Conservation (phyloP, 75 land plant species). For the Chamaecyparis obtusa region DNA sequence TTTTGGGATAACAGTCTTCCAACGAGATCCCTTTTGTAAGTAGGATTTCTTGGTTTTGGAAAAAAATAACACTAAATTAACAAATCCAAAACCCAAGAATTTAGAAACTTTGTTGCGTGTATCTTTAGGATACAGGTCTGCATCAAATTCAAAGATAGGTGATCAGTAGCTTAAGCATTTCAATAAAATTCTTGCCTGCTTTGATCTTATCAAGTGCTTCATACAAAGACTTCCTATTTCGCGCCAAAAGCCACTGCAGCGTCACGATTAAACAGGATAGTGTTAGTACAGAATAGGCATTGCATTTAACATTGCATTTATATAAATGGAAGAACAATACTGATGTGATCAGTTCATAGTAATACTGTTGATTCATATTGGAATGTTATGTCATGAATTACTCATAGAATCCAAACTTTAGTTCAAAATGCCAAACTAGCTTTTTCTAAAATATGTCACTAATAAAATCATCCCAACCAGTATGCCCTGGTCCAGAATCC, state of each 20-base stretch:
- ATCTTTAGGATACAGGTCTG: not conserved
- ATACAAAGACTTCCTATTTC: conserved; percentile 40
- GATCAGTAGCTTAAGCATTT: not conserved
- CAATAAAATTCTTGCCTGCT: conserved; percentile 20
- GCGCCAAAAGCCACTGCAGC: conserved; percentile 41
- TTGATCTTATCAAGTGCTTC: conserved; percentile 59
- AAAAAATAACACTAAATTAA: too few relatives aligned
- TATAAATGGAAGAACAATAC: not conserved
- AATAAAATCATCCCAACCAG: too few relatives aligned
- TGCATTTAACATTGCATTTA: not conserved
- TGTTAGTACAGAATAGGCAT: not conserved
- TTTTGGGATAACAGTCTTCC: not conserved
- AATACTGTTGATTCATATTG: not conserved
- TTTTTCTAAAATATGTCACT: too few relatives aligned
- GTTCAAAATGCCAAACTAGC: too few relatives aligned
- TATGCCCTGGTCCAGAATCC: not conserved
- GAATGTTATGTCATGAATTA: not conserved
- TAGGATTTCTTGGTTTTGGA: not conserved
- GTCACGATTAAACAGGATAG: not conserved
- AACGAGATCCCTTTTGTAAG: not conserved
- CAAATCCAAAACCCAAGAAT: not conserved
- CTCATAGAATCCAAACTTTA: not conserved
- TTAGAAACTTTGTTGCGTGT: not conserved
- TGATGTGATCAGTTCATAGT: not conserved
- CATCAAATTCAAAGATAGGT: not conserved